Evolutionary conservation across 345 rosid genomes (phyloP), one percentile per base, ranked within the genome.

Genomic region (Heritiera littoralis): DNA sequence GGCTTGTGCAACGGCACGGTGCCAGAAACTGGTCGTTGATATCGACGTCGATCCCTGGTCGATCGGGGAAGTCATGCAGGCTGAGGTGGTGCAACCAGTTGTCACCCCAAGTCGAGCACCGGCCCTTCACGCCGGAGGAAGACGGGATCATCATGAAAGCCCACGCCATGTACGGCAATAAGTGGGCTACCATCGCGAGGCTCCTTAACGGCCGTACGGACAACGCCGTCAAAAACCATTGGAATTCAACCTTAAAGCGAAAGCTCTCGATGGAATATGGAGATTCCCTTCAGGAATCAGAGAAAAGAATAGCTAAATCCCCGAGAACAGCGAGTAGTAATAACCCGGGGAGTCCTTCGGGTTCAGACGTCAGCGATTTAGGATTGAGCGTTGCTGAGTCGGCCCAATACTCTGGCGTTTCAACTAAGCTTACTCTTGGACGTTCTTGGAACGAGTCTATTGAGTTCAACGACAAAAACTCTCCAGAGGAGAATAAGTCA

Each of bases 31-130:
- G 95, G 95, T 81, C 89, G 10, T 32, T 81, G 43, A 89, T 89
- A 15, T 86, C 93, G 76, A 81, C 78, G 49, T 83, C 84, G 71
- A 87, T 91, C 60, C 86, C 87, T 0, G 93, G 92, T 5, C 82
- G 93, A 69, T 87, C 93, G 4, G 90, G 89, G n/a, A 89, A 91
- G 66, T 91, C 95, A 8, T 91, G 95, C 75, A 77, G 95, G 80
- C 81, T 89, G 40, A 85, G 91, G 41, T 91, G 94, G 94, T 88
- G 87, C 80, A 89, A 91, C 77, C 95, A 90, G 90, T 85, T 91
- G 9, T 87, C 92, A 1, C 93, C 92, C 1, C 84, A 76, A 78
- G 89, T 91, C 1, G 90, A 84, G 82, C 95, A 84, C 81, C 80
- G 87, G 43, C 23, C 92, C 0, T 91, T 90, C 80, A 78, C 86